Evolutionary conservation across 257 asterid genomes (phyloP).

Genomic region (Solanum clarkiae): DNA sequence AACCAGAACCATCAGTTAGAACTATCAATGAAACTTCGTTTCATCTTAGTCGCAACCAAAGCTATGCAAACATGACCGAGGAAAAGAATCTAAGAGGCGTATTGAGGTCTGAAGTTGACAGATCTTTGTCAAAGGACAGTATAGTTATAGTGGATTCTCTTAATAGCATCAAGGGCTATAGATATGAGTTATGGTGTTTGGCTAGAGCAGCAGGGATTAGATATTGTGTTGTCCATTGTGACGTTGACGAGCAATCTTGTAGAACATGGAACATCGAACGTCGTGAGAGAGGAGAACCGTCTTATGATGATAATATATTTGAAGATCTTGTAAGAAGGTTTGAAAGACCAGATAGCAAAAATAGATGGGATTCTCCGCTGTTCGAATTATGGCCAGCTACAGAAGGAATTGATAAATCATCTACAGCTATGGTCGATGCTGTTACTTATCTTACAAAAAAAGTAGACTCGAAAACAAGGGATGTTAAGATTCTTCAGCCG

Average conservation of each 20-base stretch:
- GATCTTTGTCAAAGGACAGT: slow-evolving; percentile 68
- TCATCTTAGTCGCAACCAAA: slow-evolving; percentile 77
- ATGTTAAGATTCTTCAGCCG: slow-evolving; percentile 75
- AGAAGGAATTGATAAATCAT: slow-evolving; percentile 52
- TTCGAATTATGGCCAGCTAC: slow-evolving; percentile 70
- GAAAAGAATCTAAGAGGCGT: slow-evolving; percentile 91
- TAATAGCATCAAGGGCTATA: slow-evolving; percentile 93
- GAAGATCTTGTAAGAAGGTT: slow-evolving; percentile 82
- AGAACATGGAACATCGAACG: slow-evolving; percentile 74
- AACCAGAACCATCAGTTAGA: slow-evolving; percentile 49
- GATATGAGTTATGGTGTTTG: slow-evolving; percentile 94
- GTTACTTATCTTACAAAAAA: slow-evolving; percentile 63
- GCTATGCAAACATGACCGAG: slow-evolving; percentile 73
- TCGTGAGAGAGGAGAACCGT: slow-evolving; percentile 26
- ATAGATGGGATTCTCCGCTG: slow-evolving; percentile 96
- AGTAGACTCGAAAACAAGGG: slow-evolving; percentile 76
- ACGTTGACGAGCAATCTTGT: slow-evolving; percentile 43
- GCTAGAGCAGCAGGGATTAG: slow-evolving; percentile 95
- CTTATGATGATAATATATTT: slow-evolving; percentile 53
- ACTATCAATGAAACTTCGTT: slow-evolving; percentile 66
- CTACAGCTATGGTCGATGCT: slow-evolving; percentile 58
- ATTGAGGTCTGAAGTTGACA: slow-evolving; percentile 88
- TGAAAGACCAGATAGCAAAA: slow-evolving; percentile 84
- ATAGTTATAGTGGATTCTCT: slow-evolving; percentile 80
- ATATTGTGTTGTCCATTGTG: slow-evolving; percentile 79